Percentiles rank a stretch among this genome's conserved stretches.
Evolutionary conservation across 768 basidiomycete species (phyloP).

Genomic region (Gymnopilus dilepis): DNA sequence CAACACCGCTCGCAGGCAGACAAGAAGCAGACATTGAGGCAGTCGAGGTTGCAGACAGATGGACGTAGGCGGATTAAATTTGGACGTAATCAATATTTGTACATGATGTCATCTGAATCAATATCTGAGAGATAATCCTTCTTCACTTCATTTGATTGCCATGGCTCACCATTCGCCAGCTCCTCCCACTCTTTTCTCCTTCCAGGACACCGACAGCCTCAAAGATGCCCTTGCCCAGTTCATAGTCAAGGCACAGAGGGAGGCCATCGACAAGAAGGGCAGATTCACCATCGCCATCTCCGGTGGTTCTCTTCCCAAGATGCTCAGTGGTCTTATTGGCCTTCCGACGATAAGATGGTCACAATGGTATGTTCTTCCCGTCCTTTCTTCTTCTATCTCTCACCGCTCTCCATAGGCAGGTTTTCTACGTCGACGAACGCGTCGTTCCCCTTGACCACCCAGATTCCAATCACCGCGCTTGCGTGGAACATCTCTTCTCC

Average conservation of each 20-base stretch:
- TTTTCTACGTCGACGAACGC: conserved; percentile 97
- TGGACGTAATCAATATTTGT: conserved; percentile 2
- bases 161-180: conserved; percentile 62
- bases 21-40: not conserved
- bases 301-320: conserved; percentile 88
- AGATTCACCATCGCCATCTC: conserved; percentile 93
- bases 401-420: conserved; percentile 70
- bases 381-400: not conserved
- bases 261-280: conserved; percentile 87
- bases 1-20: conserved; percentile 60
- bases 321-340: conserved; percentile 73
- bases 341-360: conserved; percentile 84
- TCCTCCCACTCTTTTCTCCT: conserved; percentile 75
- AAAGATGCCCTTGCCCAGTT: conserved; percentile 76
- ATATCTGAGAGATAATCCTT: not conserved
- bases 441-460: conserved; percentile 90
- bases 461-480: conserved; percentile 91
- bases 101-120: conserved; percentile 13
- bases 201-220: conserved; percentile 60
- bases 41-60: not conserved
- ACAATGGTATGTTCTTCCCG: conserved; percentile 72
- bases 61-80: not conserved
- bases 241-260: conserved; percentile 85
- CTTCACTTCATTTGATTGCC: conserved; percentile 14
- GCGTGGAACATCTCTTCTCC: conserved; percentile 73